Conservation (phyloP, 345 rosid species). For the Nasturtium officinale region DNA sequence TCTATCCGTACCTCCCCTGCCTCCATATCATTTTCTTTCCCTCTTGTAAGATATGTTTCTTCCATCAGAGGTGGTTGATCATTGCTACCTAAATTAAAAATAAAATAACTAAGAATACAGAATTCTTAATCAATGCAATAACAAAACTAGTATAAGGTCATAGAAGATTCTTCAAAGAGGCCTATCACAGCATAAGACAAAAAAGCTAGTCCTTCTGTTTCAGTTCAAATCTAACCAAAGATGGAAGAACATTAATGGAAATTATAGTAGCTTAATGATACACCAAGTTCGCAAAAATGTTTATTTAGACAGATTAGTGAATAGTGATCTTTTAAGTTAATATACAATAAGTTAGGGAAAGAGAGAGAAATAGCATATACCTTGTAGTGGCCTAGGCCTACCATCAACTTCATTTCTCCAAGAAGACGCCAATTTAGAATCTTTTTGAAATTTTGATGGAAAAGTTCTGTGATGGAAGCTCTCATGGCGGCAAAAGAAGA, state of each 20-base stretch:
- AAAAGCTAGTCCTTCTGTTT: neutral
- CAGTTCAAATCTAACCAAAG: neutral
- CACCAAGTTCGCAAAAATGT: neutral
- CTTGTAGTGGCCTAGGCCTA: conserved; percentile 26
- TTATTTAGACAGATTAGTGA: too few species aligned
- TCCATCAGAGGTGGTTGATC: conserved; percentile 34
- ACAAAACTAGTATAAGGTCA: neutral
- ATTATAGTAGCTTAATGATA: neutral
- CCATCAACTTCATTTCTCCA: conserved; percentile 32
- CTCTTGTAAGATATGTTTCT: conserved; percentile 25
- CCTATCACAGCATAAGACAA: neutral
- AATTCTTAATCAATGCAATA: neutral
- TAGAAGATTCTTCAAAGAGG: neutral
- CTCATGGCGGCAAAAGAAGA: conserved; percentile 70
- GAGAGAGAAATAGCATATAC: conserved; percentile 21
- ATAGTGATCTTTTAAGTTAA: too few species aligned
- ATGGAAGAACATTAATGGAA: neutral
- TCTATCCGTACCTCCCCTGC: conserved; percentile 45
- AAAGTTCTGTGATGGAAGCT: conserved; percentile 53
- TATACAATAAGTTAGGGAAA: neutral
- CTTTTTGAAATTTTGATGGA: conserved; percentile 43
- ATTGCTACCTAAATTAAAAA: conserved; percentile 49
- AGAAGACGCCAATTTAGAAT: conserved; percentile 27
- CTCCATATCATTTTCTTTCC: conserved; percentile 31
- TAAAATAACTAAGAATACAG: conserved; percentile 6